A percentile compares a stretch with the other conserved stretches of the same genome.
Evolutionary conservation across 345 rosid species (phyloP).

Genomic region (Populus davidiana): DNA sequence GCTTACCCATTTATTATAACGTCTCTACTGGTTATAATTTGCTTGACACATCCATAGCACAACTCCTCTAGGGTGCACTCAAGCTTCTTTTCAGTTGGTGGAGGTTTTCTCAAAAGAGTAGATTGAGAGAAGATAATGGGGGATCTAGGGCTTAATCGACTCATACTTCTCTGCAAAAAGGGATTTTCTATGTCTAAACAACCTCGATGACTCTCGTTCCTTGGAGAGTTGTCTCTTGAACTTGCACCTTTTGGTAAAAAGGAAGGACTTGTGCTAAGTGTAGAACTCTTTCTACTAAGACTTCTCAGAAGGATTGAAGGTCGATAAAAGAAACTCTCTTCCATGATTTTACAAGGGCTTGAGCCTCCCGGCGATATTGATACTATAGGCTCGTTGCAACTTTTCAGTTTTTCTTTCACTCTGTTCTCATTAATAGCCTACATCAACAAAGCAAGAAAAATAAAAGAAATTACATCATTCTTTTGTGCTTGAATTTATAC

Average conservation of each 20-base stretch:
- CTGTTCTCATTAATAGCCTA: slow-evolving; percentile 21
- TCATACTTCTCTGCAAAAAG: slow-evolving; percentile 34
- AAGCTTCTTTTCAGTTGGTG: slow-evolving; percentile 53
- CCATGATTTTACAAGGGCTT: slow-evolving; percentile 20
- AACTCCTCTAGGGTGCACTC: slow-evolving; percentile 85
- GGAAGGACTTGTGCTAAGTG: slow-evolving; percentile 45
- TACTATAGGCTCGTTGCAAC: slow-evolving; percentile 23
- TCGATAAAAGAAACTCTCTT: slow-evolving; percentile 43
- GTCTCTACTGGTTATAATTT: slow-evolving; percentile 52
- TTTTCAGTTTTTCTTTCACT: slow-evolving; percentile 25
- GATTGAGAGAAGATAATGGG: slow-evolving; percentile 73
- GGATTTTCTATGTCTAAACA: slow-evolving; percentile 6
- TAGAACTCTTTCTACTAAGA: slow-evolving; percentile 41
- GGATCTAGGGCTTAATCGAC: slow-evolving; percentile 40
- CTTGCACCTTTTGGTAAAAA: slow-evolving; percentile 29
- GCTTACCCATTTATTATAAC: slow-evolving; percentile 64
- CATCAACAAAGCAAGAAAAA: neutral
- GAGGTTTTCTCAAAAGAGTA: slow-evolving; percentile 52
- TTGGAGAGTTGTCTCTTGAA: slow-evolving; percentile 18
- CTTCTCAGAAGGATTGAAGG: slow-evolving; percentile 35
- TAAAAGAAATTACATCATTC: too few relatives aligned
- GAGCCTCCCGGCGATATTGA: slow-evolving; percentile 6
- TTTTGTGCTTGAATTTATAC: neutral
- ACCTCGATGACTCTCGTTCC: slow-evolving; percentile 10
- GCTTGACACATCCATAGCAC: slow-evolving; percentile 57